These are phyloP conservation scores for Lagerstroemia speciosa DNA, from an alignment of 345 rosid genomes.

Conservation along the genomic window DNA sequence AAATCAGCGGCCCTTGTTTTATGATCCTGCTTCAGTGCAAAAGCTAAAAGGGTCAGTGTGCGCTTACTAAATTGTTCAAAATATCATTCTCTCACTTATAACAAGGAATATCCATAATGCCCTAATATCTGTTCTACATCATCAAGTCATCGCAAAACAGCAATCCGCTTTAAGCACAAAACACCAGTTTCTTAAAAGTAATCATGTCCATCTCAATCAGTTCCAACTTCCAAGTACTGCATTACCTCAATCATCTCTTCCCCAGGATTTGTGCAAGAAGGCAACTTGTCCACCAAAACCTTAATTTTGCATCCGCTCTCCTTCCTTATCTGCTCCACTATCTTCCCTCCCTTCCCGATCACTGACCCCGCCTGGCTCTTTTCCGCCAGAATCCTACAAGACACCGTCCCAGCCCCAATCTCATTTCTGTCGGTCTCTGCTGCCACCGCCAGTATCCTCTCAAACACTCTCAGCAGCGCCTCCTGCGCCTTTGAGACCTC, in stretches of 20 bases:
- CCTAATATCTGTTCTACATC: neutral
- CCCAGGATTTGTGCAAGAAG: constrained; percentile 46
- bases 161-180: neutral
- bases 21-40: neutral
- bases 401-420: constrained; percentile 33
- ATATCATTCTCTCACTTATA: neutral
- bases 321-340: constrained; percentile 67
- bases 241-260: constrained; percentile 83
- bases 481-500: constrained; percentile 76
- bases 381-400: constrained; percentile 69
- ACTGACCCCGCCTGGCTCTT: constrained; percentile 63
- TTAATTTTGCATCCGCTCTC: constrained; percentile 63
- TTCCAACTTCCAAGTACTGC: constrained; percentile 1
- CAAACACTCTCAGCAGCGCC: constrained; percentile 68
- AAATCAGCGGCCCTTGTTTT: neutral
- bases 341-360: constrained; percentile 83
- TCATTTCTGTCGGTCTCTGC: constrained; percentile 32
- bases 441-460: constrained; percentile 59
- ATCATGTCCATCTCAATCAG: neutral
- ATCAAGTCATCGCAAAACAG: neutral
- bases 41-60: neutral
- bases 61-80: neutral
- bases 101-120: neutral
- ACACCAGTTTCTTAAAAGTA: neutral
- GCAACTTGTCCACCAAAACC: constrained; percentile 58